Base-by-base conservation (phyloP, 176 grass and related monocot genomes). In the Musa beccarii region DNA sequence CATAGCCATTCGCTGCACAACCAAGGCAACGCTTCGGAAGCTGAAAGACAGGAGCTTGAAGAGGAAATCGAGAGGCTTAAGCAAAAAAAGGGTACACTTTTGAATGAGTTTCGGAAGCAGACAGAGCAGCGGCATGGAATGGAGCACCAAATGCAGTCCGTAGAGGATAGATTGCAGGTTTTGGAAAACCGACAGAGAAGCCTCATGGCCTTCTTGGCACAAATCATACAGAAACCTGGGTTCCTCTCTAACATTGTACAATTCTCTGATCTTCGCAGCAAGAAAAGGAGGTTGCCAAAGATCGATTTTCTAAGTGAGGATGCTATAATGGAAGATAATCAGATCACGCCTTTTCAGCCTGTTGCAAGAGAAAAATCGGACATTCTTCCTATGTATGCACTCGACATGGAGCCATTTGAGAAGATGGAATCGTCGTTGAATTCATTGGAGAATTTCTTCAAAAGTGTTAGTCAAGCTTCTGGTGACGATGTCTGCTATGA, bases 361-460 rank as follows among this genome's bases (percentile, higher is more conserved):
- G 71, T 78, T 50, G 70, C 17, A 4, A 75, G 59, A 28, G 78
- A 51, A 11, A 78, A 23, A 0, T 54, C 76, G 2, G 74, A 76
- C 22, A 54, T 61, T 19, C 17, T 61, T 20, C 17, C 62, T 68
- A 2, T 52, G 21, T 76, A 86, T 76, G 62, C 53, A 66, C 53
- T 88, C 53, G 81, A 83, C 76, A 87, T 64, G 51, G 85, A 95
- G 83, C 84, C 86, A 66, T 95, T 99, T 75, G 85, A 92, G 69
- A 99, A 85, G 82, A 87, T 95, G 87, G 96, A 99, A 87, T 89
- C 83, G 51, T 92, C 96, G 43, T 86, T 99, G 79, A 89, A 86
- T 78, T 92, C 88, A 11, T 83, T 99, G 64, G 91, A 99, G 74
- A 89, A 83, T 80, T 92, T 95, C 24, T 84, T 99, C 68, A 85